These are phyloP conservation scores for Trichoderma citrinoviride DNA, from an alignment of 2,329 filamentous ascomycete genomes.

Conservation along the genomic window DNA sequence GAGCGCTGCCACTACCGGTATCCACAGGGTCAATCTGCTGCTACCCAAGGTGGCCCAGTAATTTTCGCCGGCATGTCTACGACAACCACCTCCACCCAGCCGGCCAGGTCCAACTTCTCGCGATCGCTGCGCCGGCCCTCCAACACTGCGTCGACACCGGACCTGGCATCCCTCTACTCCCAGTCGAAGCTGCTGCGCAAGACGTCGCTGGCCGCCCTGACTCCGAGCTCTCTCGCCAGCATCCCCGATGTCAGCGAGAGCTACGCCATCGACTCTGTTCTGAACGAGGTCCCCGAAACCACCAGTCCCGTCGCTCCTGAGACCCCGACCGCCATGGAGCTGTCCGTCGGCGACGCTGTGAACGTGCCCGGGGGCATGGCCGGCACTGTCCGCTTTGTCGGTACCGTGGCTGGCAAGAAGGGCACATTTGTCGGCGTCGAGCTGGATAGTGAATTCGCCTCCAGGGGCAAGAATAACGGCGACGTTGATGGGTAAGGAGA, in stretches of 20 bases:
- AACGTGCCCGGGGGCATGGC: constrained; percentile 93
- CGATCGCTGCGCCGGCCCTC: constrained; percentile 46
- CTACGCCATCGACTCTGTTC: constrained; percentile 58
- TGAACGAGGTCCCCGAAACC: constrained; percentile 34
- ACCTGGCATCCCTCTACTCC: constrained; percentile 53
- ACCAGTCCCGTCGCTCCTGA: constrained; percentile 53
- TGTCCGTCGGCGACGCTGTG: constrained; percentile 78
- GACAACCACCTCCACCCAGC: constrained; percentile 25
- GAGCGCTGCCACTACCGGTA: not conserved
- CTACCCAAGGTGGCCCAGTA: not conserved
- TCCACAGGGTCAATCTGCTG: not conserved
- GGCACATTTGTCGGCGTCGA: constrained; percentile 93
- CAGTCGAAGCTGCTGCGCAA: constrained; percentile 62
- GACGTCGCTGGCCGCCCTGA: constrained; percentile 68
- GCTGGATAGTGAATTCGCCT: constrained; percentile 74
- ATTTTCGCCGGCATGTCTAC: constrained; percentile 15
- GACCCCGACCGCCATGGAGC: constrained; percentile 47
- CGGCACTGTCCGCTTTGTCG: constrained; percentile 85
- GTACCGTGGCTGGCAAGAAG: constrained; percentile 81
- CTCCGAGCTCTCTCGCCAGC: constrained; percentile 58
- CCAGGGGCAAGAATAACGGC: constrained; percentile 89
- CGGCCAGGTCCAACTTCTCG: constrained; percentile 26
- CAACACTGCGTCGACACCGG: constrained; percentile 56
- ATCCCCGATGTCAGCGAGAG: constrained; percentile 65
- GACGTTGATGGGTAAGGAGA: constrained; percentile 82